Evolutionary conservation across 768 basidiomycete genomes (phyloP), one percentile per base, ranked within the genome.

Genomic region (Lactarius trivialis): DNA sequence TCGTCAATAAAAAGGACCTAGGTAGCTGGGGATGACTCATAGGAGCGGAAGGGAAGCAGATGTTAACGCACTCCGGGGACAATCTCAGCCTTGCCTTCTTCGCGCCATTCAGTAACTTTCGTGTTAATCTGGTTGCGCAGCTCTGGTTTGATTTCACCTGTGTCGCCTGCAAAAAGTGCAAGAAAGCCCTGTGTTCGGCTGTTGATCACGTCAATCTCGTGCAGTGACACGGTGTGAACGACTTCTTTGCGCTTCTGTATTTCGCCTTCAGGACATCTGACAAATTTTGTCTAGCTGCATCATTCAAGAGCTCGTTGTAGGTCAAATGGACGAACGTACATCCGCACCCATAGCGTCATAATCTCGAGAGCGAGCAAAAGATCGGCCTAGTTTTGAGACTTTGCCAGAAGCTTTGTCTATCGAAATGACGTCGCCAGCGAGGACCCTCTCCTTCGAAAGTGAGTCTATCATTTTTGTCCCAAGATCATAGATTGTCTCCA

Each of bases 321-420:
- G 9, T 34, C 45, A 34, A 26, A 39, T 56, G 59, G 53, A 53
- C 60, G 51, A 2, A 81, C 90, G 67, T 73, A 97, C 96, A 72
- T 99, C 97, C 61, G 96, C 95, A 58, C 97, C 96, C 92, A 98
- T 97, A 37, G 96, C 97, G 73, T 98, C 97, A 71, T 98, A 99
- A 70, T 98, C 96, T 71, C 96, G 82, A 54, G 94, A 96, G 64
- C 95, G 81, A n/a, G 97, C 93, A 74, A 97, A 97, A 11, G 93
- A 96, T 37, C 97, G 82, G 9, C 96, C 96, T 17, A 98, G 84
- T 78, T 99, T 98, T 19, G 92, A 88, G 64, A 98, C 89, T 75
- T 93, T 96, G 37, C 97, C 96, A 14, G 93, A 93, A 0, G 93
- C 93, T 73, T 98, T 98, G 79, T 98, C 97, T 69, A 99, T 98